Percentiles rank a stretch among this genome's conserved stretches.
Evolutionary conservation across 768 basidiomycete genomes (phyloP).

Genomic region (Botryobasidium botryosum): DNA sequence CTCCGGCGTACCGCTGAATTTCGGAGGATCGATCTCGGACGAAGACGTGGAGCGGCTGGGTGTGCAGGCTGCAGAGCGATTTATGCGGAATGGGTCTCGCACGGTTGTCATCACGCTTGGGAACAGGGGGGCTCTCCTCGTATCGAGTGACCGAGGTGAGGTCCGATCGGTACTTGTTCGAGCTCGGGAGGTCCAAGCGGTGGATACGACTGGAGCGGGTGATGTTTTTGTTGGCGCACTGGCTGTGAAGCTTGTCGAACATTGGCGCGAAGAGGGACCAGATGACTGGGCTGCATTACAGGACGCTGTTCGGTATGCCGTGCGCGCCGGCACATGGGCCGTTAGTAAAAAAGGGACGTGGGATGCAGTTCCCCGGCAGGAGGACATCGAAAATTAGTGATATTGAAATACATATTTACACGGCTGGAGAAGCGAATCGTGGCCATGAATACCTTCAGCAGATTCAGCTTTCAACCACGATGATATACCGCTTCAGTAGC

Average conservation of each 20-base stretch:
- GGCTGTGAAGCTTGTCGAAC: slow-evolving; percentile 1
- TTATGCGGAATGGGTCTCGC: slow-evolving; percentile 1
- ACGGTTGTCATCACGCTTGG: slow-evolving; percentile 9
- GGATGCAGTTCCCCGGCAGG: slow-evolving; percentile 5
- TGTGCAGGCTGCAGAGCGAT: slow-evolving; percentile 4
- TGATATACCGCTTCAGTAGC: no score
- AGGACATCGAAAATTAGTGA: not conserved
- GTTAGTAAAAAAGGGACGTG: slow-evolving; percentile 4
- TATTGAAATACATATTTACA: no score
- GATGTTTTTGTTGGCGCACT: slow-evolving; percentile 10
- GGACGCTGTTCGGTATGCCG: slow-evolving; percentile 2
- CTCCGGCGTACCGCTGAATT: slow-evolving; percentile 1
- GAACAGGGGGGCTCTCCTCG: slow-evolving; percentile 3
- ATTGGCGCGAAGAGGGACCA: not conserved
- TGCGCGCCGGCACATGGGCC: slow-evolving; percentile 2
- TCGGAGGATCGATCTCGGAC: not conserved
- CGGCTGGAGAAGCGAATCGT: no score
- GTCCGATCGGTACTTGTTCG: not conserved
- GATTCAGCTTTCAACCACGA: no score
- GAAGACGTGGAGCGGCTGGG: not conserved
- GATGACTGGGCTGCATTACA: not conserved
- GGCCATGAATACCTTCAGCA: no score
- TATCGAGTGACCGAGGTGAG: not conserved
- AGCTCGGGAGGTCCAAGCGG: not conserved
- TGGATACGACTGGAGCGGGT: slow-evolving; percentile 10